Evolutionary conservation across 495 filamentous ascomycete species (phyloP).

Genomic region (Massariosphaeria phaeospora): DNA sequence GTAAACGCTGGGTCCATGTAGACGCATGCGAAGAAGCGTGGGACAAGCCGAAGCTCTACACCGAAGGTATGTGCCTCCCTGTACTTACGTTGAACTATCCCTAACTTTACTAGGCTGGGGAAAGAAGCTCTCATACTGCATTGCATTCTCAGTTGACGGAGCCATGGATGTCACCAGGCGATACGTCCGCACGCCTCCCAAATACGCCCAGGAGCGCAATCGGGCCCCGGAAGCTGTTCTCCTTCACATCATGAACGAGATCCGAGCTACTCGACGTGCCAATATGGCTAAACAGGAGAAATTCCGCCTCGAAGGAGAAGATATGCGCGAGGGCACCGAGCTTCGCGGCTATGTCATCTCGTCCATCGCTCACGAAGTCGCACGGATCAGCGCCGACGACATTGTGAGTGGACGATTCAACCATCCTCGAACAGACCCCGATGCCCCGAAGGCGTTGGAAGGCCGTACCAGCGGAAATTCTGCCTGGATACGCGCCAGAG

Average conservation of each 20-base stretch:
- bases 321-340: conserved; percentile 79
- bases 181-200: conserved; percentile 79
- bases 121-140: conserved; percentile 91
- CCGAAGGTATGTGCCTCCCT: conserved; percentile 70
- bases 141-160: conserved; percentile 93
- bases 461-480: conserved; percentile 57
- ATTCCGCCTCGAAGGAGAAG: conserved; percentile 80
- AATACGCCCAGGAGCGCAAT: conserved; percentile 66
- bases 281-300: conserved; percentile 75
- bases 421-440: conserved; percentile 25
- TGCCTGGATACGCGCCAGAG: conserved; percentile 60
- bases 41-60: conserved; percentile 90
- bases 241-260: conserved; percentile 82
- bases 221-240: conserved; percentile 82
- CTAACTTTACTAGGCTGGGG: conserved; percentile 60
- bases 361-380: conserved; percentile 61
- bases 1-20: conserved; percentile 93
- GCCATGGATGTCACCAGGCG: conserved; percentile 92
- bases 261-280: conserved; percentile 71
- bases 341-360: conserved; percentile 68
- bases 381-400: conserved; percentile 43
- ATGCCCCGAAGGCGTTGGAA: conserved; percentile 42
- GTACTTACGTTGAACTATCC: no score
- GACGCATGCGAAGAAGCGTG: conserved; percentile 92
- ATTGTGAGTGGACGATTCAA: conserved; percentile 19